Conservation (phyloP, 2,329 filamentous ascomycete genomes). For the Curvularia verruculosa region DNA sequence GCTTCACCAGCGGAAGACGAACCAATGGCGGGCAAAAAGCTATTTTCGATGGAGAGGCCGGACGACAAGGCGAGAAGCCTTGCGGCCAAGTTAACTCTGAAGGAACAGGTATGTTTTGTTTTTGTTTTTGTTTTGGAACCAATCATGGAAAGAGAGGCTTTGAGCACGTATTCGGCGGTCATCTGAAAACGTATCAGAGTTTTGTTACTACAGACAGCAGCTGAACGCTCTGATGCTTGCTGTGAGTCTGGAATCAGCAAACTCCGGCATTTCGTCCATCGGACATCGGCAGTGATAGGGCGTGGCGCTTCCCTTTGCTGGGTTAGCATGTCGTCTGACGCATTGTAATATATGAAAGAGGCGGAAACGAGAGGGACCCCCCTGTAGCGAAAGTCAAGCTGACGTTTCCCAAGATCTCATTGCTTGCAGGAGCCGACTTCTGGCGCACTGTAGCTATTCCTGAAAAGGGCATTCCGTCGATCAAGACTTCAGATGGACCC, state of each 20-base stretch:
- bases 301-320: constrained; percentile 1
- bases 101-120: constrained; percentile 49
- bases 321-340: constrained; percentile 15
- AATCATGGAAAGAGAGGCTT: background rate
- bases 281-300: constrained; percentile 4
- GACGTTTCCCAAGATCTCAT: constrained; percentile 41
- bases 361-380: constrained; percentile 3
- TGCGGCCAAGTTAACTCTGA: constrained; percentile 45
- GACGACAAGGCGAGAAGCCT: constrained; percentile 45
- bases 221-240: background rate
- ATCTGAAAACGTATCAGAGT: background rate
- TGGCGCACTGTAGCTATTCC: constrained; percentile 71
- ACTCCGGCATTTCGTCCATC: background rate
- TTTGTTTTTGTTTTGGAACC: constrained; percentile 9
- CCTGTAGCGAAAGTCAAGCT: constrained; percentile 23
- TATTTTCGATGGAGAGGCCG: constrained; percentile 39
- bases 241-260: background rate
- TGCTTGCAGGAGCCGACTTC: constrained; percentile 65
- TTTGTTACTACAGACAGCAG: background rate
- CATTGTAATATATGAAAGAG: constrained; percentile 15
- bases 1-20: constrained; percentile 31
- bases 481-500: constrained; percentile 71
- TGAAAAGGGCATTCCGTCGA: constrained; percentile 65
- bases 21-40: constrained; percentile 43
- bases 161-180: background rate